Evolutionary conservation across 2,329 filamentous ascomycete genomes (phyloP).

Genomic region (Colletotrichum godetiae): DNA sequence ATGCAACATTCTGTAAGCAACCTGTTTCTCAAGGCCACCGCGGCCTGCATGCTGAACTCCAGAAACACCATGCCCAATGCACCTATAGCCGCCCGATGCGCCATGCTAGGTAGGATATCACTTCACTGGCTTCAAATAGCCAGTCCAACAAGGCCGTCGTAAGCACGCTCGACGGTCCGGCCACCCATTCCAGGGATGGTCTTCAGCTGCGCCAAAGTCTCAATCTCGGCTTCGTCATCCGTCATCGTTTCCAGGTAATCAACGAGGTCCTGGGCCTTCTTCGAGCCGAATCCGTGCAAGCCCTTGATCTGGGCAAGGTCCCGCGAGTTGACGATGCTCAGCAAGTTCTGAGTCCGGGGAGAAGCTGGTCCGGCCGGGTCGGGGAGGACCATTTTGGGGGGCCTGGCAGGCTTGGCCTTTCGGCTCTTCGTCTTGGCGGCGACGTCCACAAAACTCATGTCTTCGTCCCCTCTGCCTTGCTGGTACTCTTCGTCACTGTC

Average conservation of each 20-base stretch:
- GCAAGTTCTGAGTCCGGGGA: conserved; percentile 70
- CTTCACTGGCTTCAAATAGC: conserved; percentile 3
- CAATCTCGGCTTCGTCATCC: conserved; percentile 56
- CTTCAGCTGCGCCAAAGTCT: conserved; percentile 62
- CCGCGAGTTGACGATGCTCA: conserved; percentile 79
- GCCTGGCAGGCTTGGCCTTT: conserved; percentile 45
- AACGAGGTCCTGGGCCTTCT: conserved; percentile 73
- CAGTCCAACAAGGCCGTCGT: conserved; percentile 55
- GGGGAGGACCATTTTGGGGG: conserved; percentile 39
- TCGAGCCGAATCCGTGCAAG: conserved; percentile 77
- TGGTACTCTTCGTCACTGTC: conserved; percentile 52
- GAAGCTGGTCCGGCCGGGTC: conserved; percentile 58
- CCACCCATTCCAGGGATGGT: conserved; percentile 68
- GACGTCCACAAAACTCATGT: conserved; percentile 47
- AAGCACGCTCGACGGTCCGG: conserved; percentile 66
- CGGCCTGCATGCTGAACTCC: conserved; percentile 31
- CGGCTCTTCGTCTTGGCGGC: conserved; percentile 43
- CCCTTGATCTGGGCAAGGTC: conserved; percentile 73
- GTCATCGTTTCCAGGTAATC: conserved; percentile 62
- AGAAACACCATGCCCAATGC: conserved; percentile 32
- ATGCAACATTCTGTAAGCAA: conserved; percentile 20
- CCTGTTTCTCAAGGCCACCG: conserved; percentile 12
- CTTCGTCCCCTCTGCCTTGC: conserved; percentile 54
- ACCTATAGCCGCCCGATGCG: conserved; percentile 13
- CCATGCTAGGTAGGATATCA: conserved; percentile 18